phyloP scores from a whole-genome alignment of 2,329 filamentous ascomycete genomes.

The Tolypocladium cylindrosporum region DNA sequence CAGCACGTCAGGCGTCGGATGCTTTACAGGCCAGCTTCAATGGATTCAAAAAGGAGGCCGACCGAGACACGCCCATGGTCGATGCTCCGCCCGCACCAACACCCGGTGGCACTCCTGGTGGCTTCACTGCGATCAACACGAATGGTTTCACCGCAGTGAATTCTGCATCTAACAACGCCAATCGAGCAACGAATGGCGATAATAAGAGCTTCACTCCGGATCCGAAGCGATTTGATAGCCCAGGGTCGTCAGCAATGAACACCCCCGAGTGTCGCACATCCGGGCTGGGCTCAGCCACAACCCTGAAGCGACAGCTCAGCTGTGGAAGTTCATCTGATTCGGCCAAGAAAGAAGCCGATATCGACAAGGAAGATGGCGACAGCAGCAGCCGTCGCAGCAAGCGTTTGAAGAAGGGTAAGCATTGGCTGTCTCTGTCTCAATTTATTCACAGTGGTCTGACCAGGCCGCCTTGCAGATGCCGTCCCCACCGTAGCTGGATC shows the following conservation, averaged over 20 bases:
- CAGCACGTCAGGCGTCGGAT: slow-evolving; percentile 48
- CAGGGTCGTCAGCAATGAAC: slow-evolving; percentile 52
- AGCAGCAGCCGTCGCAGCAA: slow-evolving; percentile 76
- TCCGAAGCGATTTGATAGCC: slow-evolving; percentile 50
- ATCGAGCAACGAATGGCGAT: slow-evolving; percentile 35
- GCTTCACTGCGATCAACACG: slow-evolving; percentile 52
- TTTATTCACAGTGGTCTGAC: slow-evolving; percentile 7
- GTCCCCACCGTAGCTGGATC: slow-evolving; percentile 87
- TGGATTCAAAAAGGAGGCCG: slow-evolving; percentile 32
- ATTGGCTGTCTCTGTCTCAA: neutral
- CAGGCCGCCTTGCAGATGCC: slow-evolving; percentile 27
- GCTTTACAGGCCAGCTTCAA: slow-evolving; percentile 39
- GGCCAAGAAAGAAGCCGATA: slow-evolving; percentile 34
- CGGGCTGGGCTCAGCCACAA: slow-evolving; percentile 41
- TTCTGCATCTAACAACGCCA: slow-evolving; percentile 56
- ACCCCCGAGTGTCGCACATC: slow-evolving; percentile 55
- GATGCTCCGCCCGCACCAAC: slow-evolving; percentile 30
- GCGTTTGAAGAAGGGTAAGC: slow-evolving; percentile 62
- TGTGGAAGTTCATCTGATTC: slow-evolving; percentile 39
- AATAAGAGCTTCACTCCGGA: slow-evolving; percentile 52
- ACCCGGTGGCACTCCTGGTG: slow-evolving; percentile 35
- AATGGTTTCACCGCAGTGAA: slow-evolving; percentile 69
- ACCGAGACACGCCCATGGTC: slow-evolving; percentile 37
- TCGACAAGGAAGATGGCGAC: slow-evolving; percentile 50
- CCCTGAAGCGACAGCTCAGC: slow-evolving; percentile 70